phyloP scores from a whole-genome alignment of 371 early-diverging fungal species.

The Mortierella sp. region DNA sequence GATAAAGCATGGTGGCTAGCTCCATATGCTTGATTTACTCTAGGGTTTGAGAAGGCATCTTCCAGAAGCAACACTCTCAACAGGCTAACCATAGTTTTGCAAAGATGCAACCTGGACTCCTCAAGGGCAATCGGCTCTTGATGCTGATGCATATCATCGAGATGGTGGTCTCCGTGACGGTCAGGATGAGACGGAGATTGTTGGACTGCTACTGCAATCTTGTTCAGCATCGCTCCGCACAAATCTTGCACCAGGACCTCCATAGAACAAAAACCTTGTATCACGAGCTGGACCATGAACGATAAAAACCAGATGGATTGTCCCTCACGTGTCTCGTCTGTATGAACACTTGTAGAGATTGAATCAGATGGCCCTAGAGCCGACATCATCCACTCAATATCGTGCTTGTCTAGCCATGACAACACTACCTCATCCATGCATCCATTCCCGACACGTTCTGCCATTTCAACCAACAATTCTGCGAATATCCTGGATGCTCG shows the following conservation, averaged over 20 bases:
- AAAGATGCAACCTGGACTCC: conserved; percentile 55
- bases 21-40: conserved; percentile 30
- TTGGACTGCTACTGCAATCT: conserved; percentile 50
- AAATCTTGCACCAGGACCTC: conserved; percentile 60
- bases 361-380: conserved; percentile 7
- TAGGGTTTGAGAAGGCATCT: conserved; percentile 37
- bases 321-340: neutral
- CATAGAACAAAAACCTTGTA: conserved; percentile 60
- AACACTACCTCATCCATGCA: conserved; percentile 38
- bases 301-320: conserved; percentile 63
- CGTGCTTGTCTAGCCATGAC: conserved; percentile 37
- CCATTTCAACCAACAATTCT: conserved; percentile 44
- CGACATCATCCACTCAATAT: conserved; percentile 37
- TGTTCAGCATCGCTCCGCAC: conserved; percentile 61
- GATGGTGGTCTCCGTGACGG: conserved; percentile 18
- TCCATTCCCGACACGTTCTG: conserved; percentile 40
- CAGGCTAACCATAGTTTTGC: conserved; percentile 63
- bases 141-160: conserved; percentile 29
- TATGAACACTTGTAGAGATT: neutral
- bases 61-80: conserved; percentile 65
- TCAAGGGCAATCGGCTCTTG: conserved; percentile 42
- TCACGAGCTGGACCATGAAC: conserved; percentile 63
- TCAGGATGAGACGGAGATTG: conserved; percentile 1
- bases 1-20: conserved; percentile 28
- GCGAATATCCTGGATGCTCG: conserved; percentile 30